A percentile compares a stretch with the other conserved stretches of the same genome.
Evolutionary conservation across 2,329 filamentous ascomycete genomes (phyloP).

Genomic region (Parascedosporium putredinis): DNA sequence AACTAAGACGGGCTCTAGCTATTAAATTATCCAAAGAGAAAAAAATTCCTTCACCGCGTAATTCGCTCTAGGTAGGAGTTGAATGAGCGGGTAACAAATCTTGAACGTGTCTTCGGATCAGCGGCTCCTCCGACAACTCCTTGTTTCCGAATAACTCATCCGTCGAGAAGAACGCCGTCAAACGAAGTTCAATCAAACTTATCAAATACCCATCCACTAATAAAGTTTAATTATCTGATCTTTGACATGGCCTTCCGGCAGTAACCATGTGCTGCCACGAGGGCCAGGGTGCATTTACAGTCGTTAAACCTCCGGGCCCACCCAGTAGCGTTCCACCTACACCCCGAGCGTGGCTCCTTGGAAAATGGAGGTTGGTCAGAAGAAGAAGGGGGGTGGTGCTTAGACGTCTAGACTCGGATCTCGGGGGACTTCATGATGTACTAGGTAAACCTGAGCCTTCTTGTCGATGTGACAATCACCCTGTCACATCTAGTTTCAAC

Average conservation of each 20-base stretch:
- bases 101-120: no score
- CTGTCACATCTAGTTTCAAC: slow-evolving; percentile 21
- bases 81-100: no score
- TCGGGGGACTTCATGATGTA: no score
- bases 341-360: no score
- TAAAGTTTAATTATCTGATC: background rate
- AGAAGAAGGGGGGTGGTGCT: background rate
- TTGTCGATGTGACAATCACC: slow-evolving; percentile 14
- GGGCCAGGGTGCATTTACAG: background rate
- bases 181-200: background rate
- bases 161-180: background rate
- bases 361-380: no score
- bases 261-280: background rate
- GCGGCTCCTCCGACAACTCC: background rate
- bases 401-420: no score
- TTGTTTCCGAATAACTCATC: background rate
- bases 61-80: no score
- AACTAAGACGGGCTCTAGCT: no score
- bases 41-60: no score
- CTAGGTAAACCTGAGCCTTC: no score
- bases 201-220: background rate
- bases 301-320: background rate
- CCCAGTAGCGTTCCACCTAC: background rate
- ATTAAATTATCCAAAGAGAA: no score
- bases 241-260: background rate